Evolutionary conservation across 75 land plant genomes (phyloP), one percentile per base, ranked within the genome.

Genomic region (Selaginella tamariscina): DNA sequence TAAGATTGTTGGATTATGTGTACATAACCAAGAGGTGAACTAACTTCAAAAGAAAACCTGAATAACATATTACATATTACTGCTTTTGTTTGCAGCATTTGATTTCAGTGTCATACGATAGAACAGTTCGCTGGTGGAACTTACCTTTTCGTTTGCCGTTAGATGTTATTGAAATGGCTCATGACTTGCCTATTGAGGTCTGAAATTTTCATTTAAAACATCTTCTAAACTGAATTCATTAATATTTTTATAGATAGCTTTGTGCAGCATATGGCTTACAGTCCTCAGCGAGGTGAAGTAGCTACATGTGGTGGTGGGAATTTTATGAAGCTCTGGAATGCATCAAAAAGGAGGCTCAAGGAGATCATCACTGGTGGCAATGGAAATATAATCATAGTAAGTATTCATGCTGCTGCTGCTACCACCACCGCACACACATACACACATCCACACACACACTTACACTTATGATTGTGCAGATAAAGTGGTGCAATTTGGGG

Each of bases 241-340:
- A 59, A 59, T n/a, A 23, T 23, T 23, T 59, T 59, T 59, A 59
- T 26, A 29, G 64, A 15, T 23, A 15, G 13, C 11, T 60, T 65
- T 29, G 33, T 9, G 32, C 29, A 73, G 75, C 64, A 39, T 55
- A 54, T 73, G 71, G 49, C 24, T 24, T 73, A 67, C 26, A 54
- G 71, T 55, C 20, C 26, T 9, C 27, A 31, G 22, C 67, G 71
- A 57, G 64, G 66, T 67, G 75, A 73, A 22, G 49, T 73, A 1
- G 75, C 75, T 27, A 56, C 75, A 1, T 73, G 75, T 32, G 75
- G 71, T n/a, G 70, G 70, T 1, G 70, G 64, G 21, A 22, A 22
- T 27, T 29, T 24, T 1, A 30, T 73, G 54, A 72, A 72, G 56
- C 21, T 72, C 2, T 72, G 74, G 74, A 66, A 65, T 72, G 74